A percentile compares a stretch with the other conserved stretches of the same genome.
Evolutionary conservation across 1,139 yeast species (phyloP).

Genomic region (Debaryomyces sp.): DNA sequence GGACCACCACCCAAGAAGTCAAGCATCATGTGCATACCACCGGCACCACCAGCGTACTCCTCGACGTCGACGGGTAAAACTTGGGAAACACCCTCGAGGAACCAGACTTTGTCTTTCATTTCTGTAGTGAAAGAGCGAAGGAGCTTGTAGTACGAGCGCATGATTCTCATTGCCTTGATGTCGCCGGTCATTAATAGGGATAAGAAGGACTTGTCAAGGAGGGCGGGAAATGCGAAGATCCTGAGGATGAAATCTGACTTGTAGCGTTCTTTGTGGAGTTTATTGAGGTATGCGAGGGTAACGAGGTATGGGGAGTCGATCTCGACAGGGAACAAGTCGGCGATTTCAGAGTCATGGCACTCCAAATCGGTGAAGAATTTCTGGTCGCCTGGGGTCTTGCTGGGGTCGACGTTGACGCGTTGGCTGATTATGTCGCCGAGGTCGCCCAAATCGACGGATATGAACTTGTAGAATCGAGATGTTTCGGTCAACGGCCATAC

Average conservation of each 20-base stretch:
- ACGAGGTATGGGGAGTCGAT: conserved; percentile 82
- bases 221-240: conserved; percentile 91
- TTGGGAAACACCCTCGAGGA: conserved; percentile 85
- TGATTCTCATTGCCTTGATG: conserved; percentile 81
- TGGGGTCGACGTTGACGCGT: conserved; percentile 28
- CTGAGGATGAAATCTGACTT: conserved; percentile 84
- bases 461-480: conserved; percentile 71
- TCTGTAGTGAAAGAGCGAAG: conserved; percentile 81
- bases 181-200: conserved; percentile 83
- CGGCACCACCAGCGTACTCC: conserved; percentile 79
- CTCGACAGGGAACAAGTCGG: conserved; percentile 84
- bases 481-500: conserved; percentile 91
- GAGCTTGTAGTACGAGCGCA: conserved; percentile 83
- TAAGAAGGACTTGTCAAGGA: conserved; percentile 77
- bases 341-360: conserved; percentile 85
- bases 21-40: conserved; percentile 90
- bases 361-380: conserved; percentile 60
- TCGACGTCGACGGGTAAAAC: conserved; percentile 86
- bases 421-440: conserved; percentile 77
- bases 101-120: conserved; percentile 91
- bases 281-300: conserved; percentile 83
- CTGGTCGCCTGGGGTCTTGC: conserved; percentile 16
- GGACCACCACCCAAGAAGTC: conserved; percentile 82
- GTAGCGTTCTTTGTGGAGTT: conserved; percentile 77
- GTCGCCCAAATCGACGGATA: conserved; percentile 80